Evolutionary conservation across 2,329 filamentous ascomycete genomes (phyloP).

Genomic region (Alternaria brassicae): DNA sequence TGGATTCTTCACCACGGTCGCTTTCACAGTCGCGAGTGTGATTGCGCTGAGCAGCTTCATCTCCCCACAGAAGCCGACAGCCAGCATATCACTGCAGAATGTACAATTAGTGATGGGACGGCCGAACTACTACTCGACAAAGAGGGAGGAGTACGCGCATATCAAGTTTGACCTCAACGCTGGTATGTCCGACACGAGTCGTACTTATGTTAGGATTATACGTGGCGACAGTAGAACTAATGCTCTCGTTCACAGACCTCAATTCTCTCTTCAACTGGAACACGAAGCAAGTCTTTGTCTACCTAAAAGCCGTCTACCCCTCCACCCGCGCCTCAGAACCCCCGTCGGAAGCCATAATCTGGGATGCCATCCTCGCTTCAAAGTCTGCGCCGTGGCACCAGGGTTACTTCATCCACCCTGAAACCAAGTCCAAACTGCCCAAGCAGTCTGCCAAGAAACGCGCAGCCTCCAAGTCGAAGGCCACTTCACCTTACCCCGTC

Average conservation of each 20-base stretch:
- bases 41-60: slow-evolving; percentile 83
- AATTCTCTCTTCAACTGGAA: slow-evolving; percentile 97
- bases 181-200: slow-evolving; percentile 49
- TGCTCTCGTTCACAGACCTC: slow-evolving; percentile 65
- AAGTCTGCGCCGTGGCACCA: slow-evolving; percentile 64
- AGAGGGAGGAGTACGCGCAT: slow-evolving; percentile 94
- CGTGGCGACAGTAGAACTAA: background rate
- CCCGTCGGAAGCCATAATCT: slow-evolving; percentile 78
- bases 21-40: slow-evolving; percentile 78
- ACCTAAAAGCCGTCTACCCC: slow-evolving; percentile 80
- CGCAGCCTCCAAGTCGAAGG: slow-evolving; percentile 17
- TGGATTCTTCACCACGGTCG: slow-evolving; percentile 96
- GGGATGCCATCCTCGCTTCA: slow-evolving; percentile 91
- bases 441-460: slow-evolving; percentile 49
- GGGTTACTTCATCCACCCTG: slow-evolving; percentile 62
- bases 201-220: background rate
- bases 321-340: slow-evolving; percentile 53
- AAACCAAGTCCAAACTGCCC: slow-evolving; percentile 59
- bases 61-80: slow-evolving; percentile 71
- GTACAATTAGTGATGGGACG: slow-evolving; percentile 89
- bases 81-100: slow-evolving; percentile 71
- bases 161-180: slow-evolving; percentile 93
- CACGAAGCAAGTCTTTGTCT: slow-evolving; percentile 97
- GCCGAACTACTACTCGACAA: slow-evolving; percentile 93
- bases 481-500: slow-evolving; percentile 52